Evolutionary conservation across 192 early-diverging fungal species (phyloP).

Genomic region (Borealophlyctis nickersoniae): DNA sequence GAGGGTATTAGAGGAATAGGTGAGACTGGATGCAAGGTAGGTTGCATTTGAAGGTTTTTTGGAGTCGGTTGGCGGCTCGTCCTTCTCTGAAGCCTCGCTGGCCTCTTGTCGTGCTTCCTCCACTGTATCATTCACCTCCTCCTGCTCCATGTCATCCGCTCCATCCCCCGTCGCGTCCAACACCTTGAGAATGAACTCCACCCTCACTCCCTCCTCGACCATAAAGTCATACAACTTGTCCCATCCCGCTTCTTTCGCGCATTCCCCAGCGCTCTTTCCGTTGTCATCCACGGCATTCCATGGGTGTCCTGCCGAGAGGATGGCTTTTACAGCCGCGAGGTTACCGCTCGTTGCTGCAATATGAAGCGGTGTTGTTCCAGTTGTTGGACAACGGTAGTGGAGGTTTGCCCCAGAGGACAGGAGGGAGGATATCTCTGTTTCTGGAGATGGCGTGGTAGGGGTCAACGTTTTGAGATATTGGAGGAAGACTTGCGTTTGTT

Average conservation of each 20-base stretch:
- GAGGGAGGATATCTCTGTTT: not conserved
- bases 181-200: slow-evolving; percentile 74
- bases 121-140: slow-evolving; percentile 23
- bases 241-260: slow-evolving; percentile 69
- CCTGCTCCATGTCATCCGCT: slow-evolving; percentile 31
- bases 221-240: slow-evolving; percentile 69
- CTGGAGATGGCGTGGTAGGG: not conserved
- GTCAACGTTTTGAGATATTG: slow-evolving; percentile 11
- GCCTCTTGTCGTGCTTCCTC: not conserved
- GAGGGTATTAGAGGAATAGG: slow-evolving; percentile 74
- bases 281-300: slow-evolving; percentile 81
- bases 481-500: slow-evolving; percentile 1
- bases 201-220: slow-evolving; percentile 80
- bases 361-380: slow-evolving; percentile 22
- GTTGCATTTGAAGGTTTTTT: slow-evolving; percentile 59
- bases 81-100: not conserved
- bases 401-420: slow-evolving; percentile 9
- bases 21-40: slow-evolving; percentile 74
- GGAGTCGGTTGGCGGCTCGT: slow-evolving; percentile 1
- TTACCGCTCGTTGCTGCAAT: slow-evolving; percentile 22
- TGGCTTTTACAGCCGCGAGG: slow-evolving; percentile 13
- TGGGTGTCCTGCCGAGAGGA: slow-evolving; percentile 55
- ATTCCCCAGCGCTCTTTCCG: slow-evolving; percentile 79
- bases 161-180: slow-evolving; percentile 41
- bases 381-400: slow-evolving; percentile 2